A percentile compares a stretch with the other conserved stretches of the same genome.
Evolutionary conservation across 2,329 filamentous ascomycete species (phyloP).

Genomic region (Fonsecaea pugnacius): DNA sequence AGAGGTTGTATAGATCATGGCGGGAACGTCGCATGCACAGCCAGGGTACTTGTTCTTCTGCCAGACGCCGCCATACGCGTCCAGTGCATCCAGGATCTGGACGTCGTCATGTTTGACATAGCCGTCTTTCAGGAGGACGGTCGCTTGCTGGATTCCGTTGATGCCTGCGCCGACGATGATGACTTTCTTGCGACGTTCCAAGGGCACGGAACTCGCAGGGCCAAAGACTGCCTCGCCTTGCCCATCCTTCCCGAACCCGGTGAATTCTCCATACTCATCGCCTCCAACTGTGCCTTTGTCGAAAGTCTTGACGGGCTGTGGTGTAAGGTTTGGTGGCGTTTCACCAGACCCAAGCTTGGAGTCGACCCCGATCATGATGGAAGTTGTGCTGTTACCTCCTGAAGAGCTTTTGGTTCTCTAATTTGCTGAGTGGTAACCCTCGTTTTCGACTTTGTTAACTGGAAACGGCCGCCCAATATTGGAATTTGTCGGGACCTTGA

Average conservation of each 20-base stretch:
- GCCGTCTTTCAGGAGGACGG: constrained; percentile 10
- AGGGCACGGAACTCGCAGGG: constrained; percentile 9
- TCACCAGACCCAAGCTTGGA: neutral
- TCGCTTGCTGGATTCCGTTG: constrained; percentile 20
- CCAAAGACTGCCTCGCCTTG: neutral
- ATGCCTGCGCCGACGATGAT: constrained; percentile 22
- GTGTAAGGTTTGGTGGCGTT: neutral
- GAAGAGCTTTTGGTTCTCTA: neutral
- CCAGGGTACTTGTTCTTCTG: constrained; percentile 27
- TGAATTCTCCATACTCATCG: constrained; percentile 16
- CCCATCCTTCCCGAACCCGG: constrained; percentile 9
- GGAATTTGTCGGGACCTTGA: neutral
- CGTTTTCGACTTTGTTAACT: neutral
- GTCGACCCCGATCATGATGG: neutral
- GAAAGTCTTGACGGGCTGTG: constrained; percentile 23
- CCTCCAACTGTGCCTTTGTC: constrained; percentile 17
- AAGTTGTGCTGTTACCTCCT: neutral
- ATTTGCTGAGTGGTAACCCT: neutral
- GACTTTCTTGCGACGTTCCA: constrained; percentile 13
- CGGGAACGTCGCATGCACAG: constrained; percentile 28
- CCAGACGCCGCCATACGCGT: constrained; percentile 23
- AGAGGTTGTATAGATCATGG: constrained; percentile 28
- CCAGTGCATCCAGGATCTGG: constrained; percentile 20
- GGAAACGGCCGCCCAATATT: neutral
- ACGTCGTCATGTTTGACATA: constrained; percentile 15